Conservation (phyloP, 192 early-diverging fungal genomes). For the Entomortierella chlamydospora region DNA sequence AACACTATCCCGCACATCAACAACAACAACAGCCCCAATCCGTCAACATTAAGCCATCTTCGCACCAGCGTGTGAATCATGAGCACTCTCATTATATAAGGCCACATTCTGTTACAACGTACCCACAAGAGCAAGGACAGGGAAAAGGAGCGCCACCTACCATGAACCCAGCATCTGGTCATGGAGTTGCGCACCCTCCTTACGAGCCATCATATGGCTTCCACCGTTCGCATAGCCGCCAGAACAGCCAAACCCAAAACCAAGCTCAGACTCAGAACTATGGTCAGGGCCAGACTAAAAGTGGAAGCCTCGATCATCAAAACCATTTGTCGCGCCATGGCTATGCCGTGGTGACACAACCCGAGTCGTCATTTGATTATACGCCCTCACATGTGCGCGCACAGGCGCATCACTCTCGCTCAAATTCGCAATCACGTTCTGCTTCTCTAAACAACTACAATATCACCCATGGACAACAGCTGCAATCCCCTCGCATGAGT, state of each 20-base stretch:
- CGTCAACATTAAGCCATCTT: background rate
- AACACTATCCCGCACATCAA: background rate
- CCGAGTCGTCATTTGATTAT: constrained; percentile 15
- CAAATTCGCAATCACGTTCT: constrained; percentile 4
- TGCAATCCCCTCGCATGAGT: background rate
- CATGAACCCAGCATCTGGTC: background rate
- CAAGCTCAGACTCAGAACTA: constrained; percentile 13
- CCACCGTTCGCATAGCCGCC: constrained; percentile 4
- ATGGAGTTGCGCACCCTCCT: background rate
- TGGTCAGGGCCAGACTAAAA: background rate
- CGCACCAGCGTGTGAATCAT: background rate
- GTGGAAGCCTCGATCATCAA: constrained; percentile 2
- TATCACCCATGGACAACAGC: background rate
- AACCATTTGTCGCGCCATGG: background rate
- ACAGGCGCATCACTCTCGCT: constrained; percentile 1
- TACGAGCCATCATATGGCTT: background rate
- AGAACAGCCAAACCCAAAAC: constrained; percentile 1
- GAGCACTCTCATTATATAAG: background rate
- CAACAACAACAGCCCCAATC: constrained; percentile 8
- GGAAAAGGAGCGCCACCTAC: background rate
- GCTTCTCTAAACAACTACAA: background rate
- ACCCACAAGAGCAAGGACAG: background rate
- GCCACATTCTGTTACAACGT: background rate
- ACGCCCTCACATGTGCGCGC: background rate
- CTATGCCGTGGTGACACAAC: constrained; percentile 13